Conservation (phyloP, 495 filamentous ascomycete species). For the Xylaria intraflava region DNA sequence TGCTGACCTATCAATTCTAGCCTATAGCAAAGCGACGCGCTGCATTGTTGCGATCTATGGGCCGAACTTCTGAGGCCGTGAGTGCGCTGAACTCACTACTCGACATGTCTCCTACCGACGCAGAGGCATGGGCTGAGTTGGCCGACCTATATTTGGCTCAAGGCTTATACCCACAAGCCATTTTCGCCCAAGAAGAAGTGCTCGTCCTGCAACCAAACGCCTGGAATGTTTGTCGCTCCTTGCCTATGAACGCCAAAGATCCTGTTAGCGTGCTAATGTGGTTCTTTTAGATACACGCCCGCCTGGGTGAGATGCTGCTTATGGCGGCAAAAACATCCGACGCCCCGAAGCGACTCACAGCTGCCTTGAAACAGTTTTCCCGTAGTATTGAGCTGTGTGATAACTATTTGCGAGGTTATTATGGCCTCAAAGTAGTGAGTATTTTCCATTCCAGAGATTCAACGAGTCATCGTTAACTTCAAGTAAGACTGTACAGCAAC, state of each 20-base stretch:
- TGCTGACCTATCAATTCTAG: conserved; percentile 37
- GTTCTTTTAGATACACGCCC: conserved; percentile 66
- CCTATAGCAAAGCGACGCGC: conserved; percentile 81
- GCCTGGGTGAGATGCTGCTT: conserved; percentile 75
- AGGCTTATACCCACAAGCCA: conserved; percentile 70
- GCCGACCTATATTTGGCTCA: conserved; percentile 75
- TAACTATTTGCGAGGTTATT: conserved; percentile 85
- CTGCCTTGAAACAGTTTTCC: conserved; percentile 75
- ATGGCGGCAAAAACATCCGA: conserved; percentile 51
- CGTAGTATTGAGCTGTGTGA: conserved; percentile 90
- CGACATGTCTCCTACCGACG: conserved; percentile 79
- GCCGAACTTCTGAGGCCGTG: conserved; percentile 63
- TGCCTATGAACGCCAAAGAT: not conserved
- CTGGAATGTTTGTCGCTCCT: conserved; percentile 68
- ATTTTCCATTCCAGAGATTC: conserved; percentile 7
- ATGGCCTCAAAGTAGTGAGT: conserved; percentile 76
- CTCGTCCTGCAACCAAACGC: conserved; percentile 83
- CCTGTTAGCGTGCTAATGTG: conserved; percentile 19
- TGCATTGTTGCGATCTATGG: conserved; percentile 68
- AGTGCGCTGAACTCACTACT: conserved; percentile 66
- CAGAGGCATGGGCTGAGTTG: conserved; percentile 91
- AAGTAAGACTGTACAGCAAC: conserved; percentile 33
- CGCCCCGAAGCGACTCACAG: conserved; percentile 49
- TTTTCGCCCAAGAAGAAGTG: conserved; percentile 87
- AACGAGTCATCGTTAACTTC: not conserved